Evolutionary conservation across 2,329 filamentous ascomycete species (phyloP), one percentile per base, ranked within the genome.

Genomic region (Ceratocystis huliohia): DNA sequence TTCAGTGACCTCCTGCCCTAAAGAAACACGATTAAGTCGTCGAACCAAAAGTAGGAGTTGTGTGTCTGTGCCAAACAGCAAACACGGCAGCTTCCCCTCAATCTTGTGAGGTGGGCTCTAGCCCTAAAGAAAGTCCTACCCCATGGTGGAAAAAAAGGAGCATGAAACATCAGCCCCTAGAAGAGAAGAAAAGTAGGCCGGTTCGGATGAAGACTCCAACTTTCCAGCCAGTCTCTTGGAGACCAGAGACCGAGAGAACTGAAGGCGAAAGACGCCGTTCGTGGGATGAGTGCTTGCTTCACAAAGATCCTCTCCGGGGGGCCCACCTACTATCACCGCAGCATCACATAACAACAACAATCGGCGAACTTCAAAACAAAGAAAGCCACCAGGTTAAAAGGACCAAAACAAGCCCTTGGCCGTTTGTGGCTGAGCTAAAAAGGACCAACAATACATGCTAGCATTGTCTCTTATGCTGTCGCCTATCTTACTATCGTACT

Each of bases 121-220:
- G 56, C 56, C 56, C 56, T 59, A 59, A 59, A 37, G 56, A 59
- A 59, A 37, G 56, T 15, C 25, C 56, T 20, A 30, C 13, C 25
- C 13, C 22, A 25, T 25, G 20, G 8, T 17, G 10, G 15, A 56
- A 25, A 59, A 33, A 33, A n/a, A 37, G 56, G 56, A 37, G 30
- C 28, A 33, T 37, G 56, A 59, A 59, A 59, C 56, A 59, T 30
- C 20, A n/a, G 25, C 56, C 56, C 28, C 56, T 37, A 59, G 56
- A 37, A 17, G 37, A 15, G 10, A 41, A 41, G 37, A 41, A 37
- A 2, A n/a, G n/a, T 3, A n/a, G 56, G 25, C 28, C 28, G 25
- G 1, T 3, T 6, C 20, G 15, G 30, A 59, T n/a, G 56, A 37
- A 37, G 33, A 59, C 56, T 59, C 56, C 15, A 59, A 59, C 28